A percentile compares a stretch with the other conserved stretches of the same genome.
These are phyloP conservation scores for Pneumocystis oryctolagi DNA, from an alignment of 1,139 yeast species.

Conservation along the genomic window DNA sequence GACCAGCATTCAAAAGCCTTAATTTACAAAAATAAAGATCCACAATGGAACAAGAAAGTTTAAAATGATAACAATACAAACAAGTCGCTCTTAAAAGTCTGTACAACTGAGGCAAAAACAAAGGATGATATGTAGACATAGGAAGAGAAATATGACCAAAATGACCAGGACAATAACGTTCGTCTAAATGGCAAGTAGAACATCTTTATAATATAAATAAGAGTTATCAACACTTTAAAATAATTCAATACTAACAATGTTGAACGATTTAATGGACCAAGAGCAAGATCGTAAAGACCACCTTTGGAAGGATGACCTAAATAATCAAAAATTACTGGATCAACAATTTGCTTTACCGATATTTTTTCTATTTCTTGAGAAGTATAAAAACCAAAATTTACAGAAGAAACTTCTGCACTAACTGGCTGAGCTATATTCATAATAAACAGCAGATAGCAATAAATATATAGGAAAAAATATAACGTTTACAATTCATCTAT, in stretches of 20 bases:
- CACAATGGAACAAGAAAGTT: conserved; percentile 49
- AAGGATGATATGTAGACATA: conserved; percentile 84
- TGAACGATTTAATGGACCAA: conserved; percentile 73
- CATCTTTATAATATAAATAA: conserved; percentile 29
- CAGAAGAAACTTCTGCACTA: conserved; percentile 83
- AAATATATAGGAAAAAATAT: neutral
- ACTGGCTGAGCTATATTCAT: conserved; percentile 40
- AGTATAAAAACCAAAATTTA: conserved; percentile 77
- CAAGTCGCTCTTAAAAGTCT: conserved; percentile 72
- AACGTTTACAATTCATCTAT: neutral
- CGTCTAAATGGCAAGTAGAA: conserved; percentile 92
- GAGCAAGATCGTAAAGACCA: conserved; percentile 83
- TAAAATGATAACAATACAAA: conserved; percentile 78
- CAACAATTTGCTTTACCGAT: conserved; percentile 88
- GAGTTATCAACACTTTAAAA: conserved; percentile 8
- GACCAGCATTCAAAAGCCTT: conserved; percentile 72
- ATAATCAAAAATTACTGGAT: conserved; percentile 87
- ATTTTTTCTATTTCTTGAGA: conserved; percentile 69
- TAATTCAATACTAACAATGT: conserved; percentile 34
- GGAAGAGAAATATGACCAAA: conserved; percentile 97
- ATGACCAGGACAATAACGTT: conserved; percentile 92
- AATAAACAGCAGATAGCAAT: neutral
- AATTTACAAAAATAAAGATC: conserved; percentile 70
- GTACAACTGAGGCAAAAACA: conserved; percentile 84
- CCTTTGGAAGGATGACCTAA: conserved; percentile 90